These are phyloP conservation scores for Plenodomus biglobosus DNA, from an alignment of 2,329 filamentous ascomycete genomes.

Conservation along the genomic window DNA sequence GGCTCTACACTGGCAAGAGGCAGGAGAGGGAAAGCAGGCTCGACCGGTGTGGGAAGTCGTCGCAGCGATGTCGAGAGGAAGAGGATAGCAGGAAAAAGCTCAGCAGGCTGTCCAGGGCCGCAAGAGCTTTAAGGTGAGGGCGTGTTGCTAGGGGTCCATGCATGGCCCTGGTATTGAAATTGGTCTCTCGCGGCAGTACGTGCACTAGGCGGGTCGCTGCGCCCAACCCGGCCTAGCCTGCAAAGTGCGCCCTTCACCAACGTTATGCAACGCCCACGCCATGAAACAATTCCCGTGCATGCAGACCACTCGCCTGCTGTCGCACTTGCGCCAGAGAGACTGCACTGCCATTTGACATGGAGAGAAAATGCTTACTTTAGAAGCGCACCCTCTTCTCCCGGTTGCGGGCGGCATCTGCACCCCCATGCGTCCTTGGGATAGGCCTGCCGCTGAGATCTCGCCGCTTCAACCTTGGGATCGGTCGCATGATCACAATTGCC, in stretches of 20 bases:
- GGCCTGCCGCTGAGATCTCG: constrained; percentile 17
- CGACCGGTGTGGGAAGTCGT: constrained; percentile 28
- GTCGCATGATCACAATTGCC: constrained; percentile 33
- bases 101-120: constrained; percentile 31
- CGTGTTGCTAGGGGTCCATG: constrained; percentile 35
- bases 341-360: no score
- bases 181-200: constrained; percentile 34
- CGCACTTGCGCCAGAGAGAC: no score
- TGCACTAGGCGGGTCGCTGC: constrained; percentile 36
- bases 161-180: constrained; percentile 39
- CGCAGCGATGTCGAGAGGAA: constrained; percentile 36
- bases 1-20: constrained; percentile 33
- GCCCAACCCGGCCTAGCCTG: constrained; percentile 30
- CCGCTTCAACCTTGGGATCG: constrained; percentile 17
- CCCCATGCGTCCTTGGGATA: constrained; percentile 22
- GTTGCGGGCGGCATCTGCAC: background rate
- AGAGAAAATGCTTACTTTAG: no score
- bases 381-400: constrained; percentile 1
- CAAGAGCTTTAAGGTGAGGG: constrained; percentile 41
- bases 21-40: constrained; percentile 33
- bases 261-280: constrained; percentile 32
- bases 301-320: constrained; percentile 12
- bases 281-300: constrained; percentile 37
- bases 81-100: constrained; percentile 26
- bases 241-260: constrained; percentile 33